phyloP scores from a whole-genome alignment of 1,139 yeast species.

The Candida pseudoviswanathii region DNA sequence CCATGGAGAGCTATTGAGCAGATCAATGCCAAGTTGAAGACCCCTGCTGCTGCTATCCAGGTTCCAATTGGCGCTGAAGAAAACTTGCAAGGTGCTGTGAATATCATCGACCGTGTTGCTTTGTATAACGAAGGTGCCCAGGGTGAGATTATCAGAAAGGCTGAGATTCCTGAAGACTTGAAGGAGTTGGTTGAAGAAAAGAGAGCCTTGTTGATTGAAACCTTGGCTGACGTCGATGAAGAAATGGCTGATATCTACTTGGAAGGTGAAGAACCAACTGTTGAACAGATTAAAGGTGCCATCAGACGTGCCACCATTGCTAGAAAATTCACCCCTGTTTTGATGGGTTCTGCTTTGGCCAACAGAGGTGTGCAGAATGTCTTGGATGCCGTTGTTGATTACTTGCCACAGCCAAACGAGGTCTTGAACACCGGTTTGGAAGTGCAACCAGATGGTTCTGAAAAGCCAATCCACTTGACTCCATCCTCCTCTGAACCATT shows the following conservation, averaged over 20 bases:
- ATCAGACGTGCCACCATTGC: slow-evolving; percentile 97
- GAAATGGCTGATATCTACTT: slow-evolving; percentile 91
- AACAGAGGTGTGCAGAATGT: slow-evolving; percentile 95
- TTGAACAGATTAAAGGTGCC: slow-evolving; percentile 80
- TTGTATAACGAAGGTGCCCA: slow-evolving; percentile 89
- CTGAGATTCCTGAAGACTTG: slow-evolving; percentile 74
- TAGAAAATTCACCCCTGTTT: slow-evolving; percentile 94
- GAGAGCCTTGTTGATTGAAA: slow-evolving; percentile 82
- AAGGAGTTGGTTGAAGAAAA: slow-evolving; percentile 79
- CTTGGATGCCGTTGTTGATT: slow-evolving; percentile 93
- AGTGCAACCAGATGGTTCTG: slow-evolving; percentile 47
- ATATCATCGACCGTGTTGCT: slow-evolving; percentile 84
- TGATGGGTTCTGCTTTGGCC: slow-evolving; percentile 98
- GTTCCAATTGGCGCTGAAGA: slow-evolving; percentile 96
- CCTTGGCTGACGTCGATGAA: slow-evolving; percentile 96
- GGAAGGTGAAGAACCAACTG: slow-evolving; percentile 87
- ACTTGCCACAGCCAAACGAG: slow-evolving; percentile 93
- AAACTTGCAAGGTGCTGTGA: slow-evolving; percentile 83
- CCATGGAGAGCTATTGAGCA: slow-evolving; percentile 96
- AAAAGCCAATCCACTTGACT: slow-evolving; percentile 67
- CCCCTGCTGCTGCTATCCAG: slow-evolving; percentile 97
- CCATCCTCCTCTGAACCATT: slow-evolving; percentile 81
- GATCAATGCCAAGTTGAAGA: slow-evolving; percentile 79
- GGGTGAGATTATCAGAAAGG: slow-evolving; percentile 72
- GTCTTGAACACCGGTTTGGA: slow-evolving; percentile 89